Percentiles rank a stretch among this genome's conserved stretches.
These are phyloP conservation scores for Echeveria elegans DNA, from an alignment of 164 flowering plant species.

Conservation along the genomic window DNA sequence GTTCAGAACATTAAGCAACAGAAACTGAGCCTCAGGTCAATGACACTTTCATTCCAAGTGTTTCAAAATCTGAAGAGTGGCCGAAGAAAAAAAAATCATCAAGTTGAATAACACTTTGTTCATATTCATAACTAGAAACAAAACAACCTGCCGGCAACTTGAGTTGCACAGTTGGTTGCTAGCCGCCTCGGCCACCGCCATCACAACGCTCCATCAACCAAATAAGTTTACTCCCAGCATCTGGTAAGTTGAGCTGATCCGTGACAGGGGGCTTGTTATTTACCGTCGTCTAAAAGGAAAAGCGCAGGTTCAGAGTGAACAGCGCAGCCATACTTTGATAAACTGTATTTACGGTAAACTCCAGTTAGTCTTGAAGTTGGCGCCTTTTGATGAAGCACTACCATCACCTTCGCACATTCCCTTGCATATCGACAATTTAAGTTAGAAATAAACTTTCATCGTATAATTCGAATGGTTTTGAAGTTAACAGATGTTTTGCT, in stretches of 20 bases:
- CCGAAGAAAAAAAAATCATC: too few species aligned
- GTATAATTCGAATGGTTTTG: too few species aligned
- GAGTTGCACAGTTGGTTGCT: too few species aligned
- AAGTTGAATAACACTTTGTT: too few species aligned
- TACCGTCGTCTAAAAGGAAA: constrained; percentile 6
- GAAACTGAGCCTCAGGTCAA: too few species aligned
- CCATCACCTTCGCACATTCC: constrained; percentile 9
- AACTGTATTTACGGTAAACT: constrained; percentile 4
- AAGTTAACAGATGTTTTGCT: too few species aligned
- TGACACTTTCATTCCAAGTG: too few species aligned
- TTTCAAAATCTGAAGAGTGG: too few species aligned
- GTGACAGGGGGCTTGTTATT: constrained; percentile 12
- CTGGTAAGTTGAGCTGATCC: background rate
- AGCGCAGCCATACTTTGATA: constrained; percentile 4
- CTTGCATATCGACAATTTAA: constrained; percentile 20
- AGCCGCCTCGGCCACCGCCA: too few species aligned
- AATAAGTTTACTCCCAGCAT: background rate
- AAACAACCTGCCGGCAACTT: too few species aligned
- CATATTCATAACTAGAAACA: too few species aligned
- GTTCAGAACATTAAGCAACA: too few species aligned
- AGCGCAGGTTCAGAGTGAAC: constrained; percentile 6
- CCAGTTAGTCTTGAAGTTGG: constrained; percentile 6
- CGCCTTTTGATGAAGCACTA: constrained; percentile 5
- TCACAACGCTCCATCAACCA: background rate
- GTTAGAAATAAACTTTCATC: background rate